A percentile compares a stretch with the other conserved stretches of the same genome.
These are phyloP conservation scores for Wickerhamiella siamensis DNA, from an alignment of 805 yeast species.

Conservation along the genomic window DNA sequence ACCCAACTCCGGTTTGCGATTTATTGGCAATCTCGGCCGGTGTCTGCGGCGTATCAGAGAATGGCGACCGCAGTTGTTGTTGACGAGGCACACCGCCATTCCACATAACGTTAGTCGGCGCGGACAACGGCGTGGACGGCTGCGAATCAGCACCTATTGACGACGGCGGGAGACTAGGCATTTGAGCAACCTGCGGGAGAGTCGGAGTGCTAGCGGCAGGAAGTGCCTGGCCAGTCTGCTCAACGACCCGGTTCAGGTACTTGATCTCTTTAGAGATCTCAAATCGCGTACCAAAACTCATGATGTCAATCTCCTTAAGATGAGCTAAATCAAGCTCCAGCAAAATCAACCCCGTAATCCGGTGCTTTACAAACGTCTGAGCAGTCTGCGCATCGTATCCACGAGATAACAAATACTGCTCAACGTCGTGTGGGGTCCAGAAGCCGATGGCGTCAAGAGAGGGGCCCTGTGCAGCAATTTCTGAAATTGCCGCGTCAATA, in stretches of 20 bases:
- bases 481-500: constrained; percentile 29
- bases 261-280: constrained; percentile 85
- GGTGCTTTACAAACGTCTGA: constrained; percentile 70
- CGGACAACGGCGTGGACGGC: not conserved
- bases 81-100: not conserved
- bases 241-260: constrained; percentile 26
- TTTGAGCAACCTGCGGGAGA: not conserved
- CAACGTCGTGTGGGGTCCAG: constrained; percentile 85
- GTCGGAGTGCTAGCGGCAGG: constrained; percentile 2
- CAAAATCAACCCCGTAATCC: constrained; percentile 74
- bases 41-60: not conserved
- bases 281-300: constrained; percentile 88
- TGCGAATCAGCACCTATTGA: not conserved
- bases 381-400: constrained; percentile 69
- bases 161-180: not conserved
- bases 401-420: constrained; percentile 52
- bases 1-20: not conserved
- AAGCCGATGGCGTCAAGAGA: constrained; percentile 18
- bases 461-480: constrained; percentile 15
- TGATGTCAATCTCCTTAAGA: constrained; percentile 81
- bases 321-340: constrained; percentile 74
- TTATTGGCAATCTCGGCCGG: not conserved
- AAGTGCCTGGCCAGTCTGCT: constrained; percentile 2
- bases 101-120: not conserved
- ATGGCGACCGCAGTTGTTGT: not conserved